Percentiles rank a stretch among this genome's conserved stretches.
phyloP scores from a whole-genome alignment of 1,284 basidiomycete genomes.

The Cutaneotrichosporon sp. region DNA sequence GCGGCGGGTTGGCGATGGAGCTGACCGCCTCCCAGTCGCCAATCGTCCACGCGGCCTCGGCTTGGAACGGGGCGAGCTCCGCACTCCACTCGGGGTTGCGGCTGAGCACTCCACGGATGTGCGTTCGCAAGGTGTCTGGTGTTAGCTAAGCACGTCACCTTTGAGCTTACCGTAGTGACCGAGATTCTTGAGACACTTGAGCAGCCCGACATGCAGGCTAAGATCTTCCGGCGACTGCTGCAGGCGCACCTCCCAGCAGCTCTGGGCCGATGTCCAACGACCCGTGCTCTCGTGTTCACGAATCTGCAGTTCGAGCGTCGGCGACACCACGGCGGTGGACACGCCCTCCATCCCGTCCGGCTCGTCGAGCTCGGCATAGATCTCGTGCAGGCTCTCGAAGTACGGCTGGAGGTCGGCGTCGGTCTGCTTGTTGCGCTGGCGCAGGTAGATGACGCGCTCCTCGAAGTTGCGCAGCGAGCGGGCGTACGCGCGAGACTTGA shows the following conservation, averaged over 20 bases:
- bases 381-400: slow-evolving; percentile 91
- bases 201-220: slow-evolving; percentile 82
- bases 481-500: slow-evolving; percentile 92
- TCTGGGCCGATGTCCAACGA: slow-evolving; percentile 96
- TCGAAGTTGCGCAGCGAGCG: slow-evolving; percentile 95
- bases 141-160: slow-evolving; percentile 22
- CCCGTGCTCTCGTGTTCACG: slow-evolving; percentile 98
- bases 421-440: slow-evolving; percentile 55
- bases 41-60: slow-evolving; percentile 94
- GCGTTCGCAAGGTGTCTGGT: slow-evolving; percentile 89
- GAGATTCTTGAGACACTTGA: slow-evolving; percentile 89
- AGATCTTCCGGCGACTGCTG: slow-evolving; percentile 89
- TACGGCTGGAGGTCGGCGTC: slow-evolving; percentile 67
- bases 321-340: slow-evolving; percentile 83
- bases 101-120: slow-evolving; percentile 90
- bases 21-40: slow-evolving; percentile 87
- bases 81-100: slow-evolving; percentile 82
- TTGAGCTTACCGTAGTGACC: slow-evolving; percentile 85
- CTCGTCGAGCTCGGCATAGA: slow-evolving; percentile 94
- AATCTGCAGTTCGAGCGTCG: slow-evolving; percentile 94
- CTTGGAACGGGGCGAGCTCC: slow-evolving; percentile 77
- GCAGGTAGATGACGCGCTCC: slow-evolving; percentile 64
- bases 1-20: slow-evolving; percentile 60
- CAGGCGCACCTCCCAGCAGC: slow-evolving; percentile 98
- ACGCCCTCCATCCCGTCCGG: slow-evolving; percentile 99